phyloP scores from a whole-genome alignment of 768 basidiomycete species.

The Clitopilus passeckerianus region DNA sequence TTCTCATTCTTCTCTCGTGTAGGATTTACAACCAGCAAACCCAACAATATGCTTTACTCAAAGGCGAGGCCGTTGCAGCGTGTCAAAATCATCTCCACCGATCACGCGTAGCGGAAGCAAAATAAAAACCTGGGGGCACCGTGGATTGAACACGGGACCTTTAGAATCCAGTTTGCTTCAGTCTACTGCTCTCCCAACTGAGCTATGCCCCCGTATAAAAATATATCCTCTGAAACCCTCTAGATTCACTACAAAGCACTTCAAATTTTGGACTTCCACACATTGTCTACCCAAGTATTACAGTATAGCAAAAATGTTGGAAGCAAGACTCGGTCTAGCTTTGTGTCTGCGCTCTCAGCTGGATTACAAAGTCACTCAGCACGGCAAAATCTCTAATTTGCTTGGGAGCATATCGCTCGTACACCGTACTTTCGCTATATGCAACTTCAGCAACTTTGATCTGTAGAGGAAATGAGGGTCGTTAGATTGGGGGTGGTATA shows the following conservation, averaged over 20 bases:
- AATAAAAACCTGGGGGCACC: neutral
- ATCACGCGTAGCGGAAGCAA: neutral
- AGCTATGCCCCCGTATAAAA: constrained; percentile 3
- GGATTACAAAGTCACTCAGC: constrained; percentile 3
- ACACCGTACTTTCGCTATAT: constrained; percentile 44
- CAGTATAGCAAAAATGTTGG: neutral
- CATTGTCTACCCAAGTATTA: too few species aligned
- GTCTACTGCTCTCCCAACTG: constrained; percentile 8
- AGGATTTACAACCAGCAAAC: neutral
- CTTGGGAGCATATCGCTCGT: constrained; percentile 52
- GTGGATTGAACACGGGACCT: neutral
- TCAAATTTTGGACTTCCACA: neutral
- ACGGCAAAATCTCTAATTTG: constrained; percentile 32
- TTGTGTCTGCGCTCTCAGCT: neutral
- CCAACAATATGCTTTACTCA: too few species aligned
- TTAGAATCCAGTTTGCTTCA: neutral
- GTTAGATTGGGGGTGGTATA: neutral
- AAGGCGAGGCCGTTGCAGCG: too few species aligned
- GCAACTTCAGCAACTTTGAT: constrained; percentile 67
- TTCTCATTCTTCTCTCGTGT: neutral
- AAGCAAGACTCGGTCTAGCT: neutral
- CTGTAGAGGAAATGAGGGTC: constrained; percentile 22
- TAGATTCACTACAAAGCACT: neutral
- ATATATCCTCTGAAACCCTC: neutral
- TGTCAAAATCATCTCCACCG: too few species aligned